These are phyloP conservation scores for Maudiozyma saulgeensis DNA, from an alignment of 805 yeast species.

Conservation along the genomic window DNA sequence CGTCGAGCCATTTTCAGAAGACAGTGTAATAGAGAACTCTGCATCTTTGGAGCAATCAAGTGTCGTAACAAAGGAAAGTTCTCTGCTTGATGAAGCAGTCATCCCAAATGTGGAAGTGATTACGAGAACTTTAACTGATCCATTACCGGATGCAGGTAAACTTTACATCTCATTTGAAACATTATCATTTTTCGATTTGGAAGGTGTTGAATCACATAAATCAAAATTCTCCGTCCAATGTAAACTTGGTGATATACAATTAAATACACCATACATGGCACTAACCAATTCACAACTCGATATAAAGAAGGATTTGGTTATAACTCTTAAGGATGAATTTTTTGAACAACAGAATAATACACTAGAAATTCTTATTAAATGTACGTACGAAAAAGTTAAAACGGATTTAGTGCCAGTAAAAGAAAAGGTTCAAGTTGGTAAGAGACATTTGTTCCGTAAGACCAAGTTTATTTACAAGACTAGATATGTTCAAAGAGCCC, in stretches of 20 bases:
- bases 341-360: constrained; percentile 31
- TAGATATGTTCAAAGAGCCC: constrained; percentile 42
- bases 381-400: constrained; percentile 39
- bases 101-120: not conserved
- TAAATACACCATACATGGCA: constrained; percentile 7
- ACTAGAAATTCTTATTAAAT: constrained; percentile 61
- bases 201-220: constrained; percentile 37
- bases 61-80: not conserved
- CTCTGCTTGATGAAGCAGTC: not conserved
- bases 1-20: not conserved
- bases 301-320: constrained; percentile 62
- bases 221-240: constrained; percentile 41
- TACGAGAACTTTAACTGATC: not conserved
- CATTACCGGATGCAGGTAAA: constrained; percentile 32
- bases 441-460: constrained; percentile 22
- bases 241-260: constrained; percentile 40
- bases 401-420: constrained; percentile 48
- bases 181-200: constrained; percentile 36
- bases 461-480: constrained; percentile 31
- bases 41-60: not conserved
- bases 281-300: constrained; percentile 23
- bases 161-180: constrained; percentile 43
- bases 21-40: not conserved
- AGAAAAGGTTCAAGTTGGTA: constrained; percentile 44
- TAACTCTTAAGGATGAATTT: constrained; percentile 31